Evolutionary conservation across 306 rosid species (phyloP).

Genomic region (Trichosanthes truncata): DNA sequence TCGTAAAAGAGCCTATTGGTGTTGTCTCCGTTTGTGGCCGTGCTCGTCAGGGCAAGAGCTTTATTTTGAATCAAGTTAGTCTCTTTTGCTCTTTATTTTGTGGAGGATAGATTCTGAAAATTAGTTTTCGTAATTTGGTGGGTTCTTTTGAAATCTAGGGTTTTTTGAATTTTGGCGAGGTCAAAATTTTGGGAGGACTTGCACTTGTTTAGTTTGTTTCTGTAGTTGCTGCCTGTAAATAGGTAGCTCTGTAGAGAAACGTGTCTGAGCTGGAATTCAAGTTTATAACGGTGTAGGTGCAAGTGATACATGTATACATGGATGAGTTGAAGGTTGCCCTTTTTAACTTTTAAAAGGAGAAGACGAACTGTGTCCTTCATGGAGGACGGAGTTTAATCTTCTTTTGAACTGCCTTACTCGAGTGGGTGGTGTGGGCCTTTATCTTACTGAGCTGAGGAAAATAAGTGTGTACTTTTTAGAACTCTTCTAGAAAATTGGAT

Average conservation of each 20-base stretch:
- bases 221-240: background rate
- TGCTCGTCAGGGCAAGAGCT: slow-evolving; percentile 96
- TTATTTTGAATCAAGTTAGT: slow-evolving; percentile 68
- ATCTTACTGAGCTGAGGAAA: background rate
- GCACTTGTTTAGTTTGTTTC: background rate
- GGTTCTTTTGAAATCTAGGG: slow-evolving; percentile 19
- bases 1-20: slow-evolving; percentile 86
- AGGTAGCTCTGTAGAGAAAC: background rate
- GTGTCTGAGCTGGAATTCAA: background rate
- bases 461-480: background rate
- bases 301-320: background rate
- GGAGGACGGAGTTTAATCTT: background rate
- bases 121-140: background rate
- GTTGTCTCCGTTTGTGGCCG: slow-evolving; percentile 91
- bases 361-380: background rate
- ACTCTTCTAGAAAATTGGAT: background rate
- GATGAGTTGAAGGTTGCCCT: background rate
- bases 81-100: background rate
- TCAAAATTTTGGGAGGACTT: background rate
- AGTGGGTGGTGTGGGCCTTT: background rate
- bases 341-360: background rate
- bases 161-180: slow-evolving; percentile 1
- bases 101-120: background rate
- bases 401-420: background rate
- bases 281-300: background rate